These are phyloP conservation scores for Calonectria naviculata DNA, from an alignment of 2,329 filamentous ascomycete genomes.

Conservation along the genomic window DNA sequence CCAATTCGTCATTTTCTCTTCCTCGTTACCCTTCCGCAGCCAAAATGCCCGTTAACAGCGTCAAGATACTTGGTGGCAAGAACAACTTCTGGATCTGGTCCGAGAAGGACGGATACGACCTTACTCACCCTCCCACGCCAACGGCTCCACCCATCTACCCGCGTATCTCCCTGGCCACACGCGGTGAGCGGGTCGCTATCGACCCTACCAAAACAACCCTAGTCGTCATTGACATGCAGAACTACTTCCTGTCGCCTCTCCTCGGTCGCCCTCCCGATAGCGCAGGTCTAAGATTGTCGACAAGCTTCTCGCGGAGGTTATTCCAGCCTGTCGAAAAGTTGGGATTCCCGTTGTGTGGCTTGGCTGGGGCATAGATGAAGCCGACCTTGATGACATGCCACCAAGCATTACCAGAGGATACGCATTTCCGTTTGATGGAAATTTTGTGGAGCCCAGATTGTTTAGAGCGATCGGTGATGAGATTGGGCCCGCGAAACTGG, in stretches of 20 bases:
- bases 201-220: slow-evolving; percentile 54
- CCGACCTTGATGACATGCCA: slow-evolving; percentile 52
- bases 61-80: not conserved
- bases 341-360: not conserved
- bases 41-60: not conserved
- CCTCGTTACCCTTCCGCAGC: not conserved
- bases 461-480: not conserved
- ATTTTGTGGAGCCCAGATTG: not conserved
- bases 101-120: not conserved
- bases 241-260: slow-evolving; percentile 56
- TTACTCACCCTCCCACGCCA: not conserved
- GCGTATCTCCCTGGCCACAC: not conserved
- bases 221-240: slow-evolving; percentile 64
- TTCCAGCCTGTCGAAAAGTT: not conserved
- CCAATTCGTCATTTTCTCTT: not conserved
- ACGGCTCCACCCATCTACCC: not conserved
- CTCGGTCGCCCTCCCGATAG: not conserved
- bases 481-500: not conserved
- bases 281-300: not conserved
- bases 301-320: not conserved
- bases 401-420: slow-evolving; percentile 50
- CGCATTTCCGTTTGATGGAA: not conserved
- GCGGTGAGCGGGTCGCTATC: slow-evolving; percentile 31
- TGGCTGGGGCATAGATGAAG: not conserved
- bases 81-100: slow-evolving; percentile 19